Conservation (phyloP, 1,284 basidiomycete genomes). For the Ganoderma lucidum region DNA sequence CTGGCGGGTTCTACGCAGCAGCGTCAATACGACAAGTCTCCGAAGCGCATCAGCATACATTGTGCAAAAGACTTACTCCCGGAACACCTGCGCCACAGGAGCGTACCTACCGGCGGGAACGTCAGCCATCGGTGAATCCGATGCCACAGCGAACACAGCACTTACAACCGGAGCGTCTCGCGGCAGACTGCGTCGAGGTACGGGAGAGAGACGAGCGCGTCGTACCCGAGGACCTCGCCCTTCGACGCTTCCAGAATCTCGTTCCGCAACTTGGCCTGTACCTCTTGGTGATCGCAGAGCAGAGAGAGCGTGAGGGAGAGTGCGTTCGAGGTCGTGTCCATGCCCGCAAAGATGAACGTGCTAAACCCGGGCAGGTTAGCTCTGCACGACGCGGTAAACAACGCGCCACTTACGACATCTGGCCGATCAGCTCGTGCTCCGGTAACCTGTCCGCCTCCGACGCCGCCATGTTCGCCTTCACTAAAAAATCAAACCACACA, state of each 20-base stretch:
- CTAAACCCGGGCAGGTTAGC: not conserved
- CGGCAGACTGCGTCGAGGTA: conserved; percentile 58
- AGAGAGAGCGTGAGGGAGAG: conserved; percentile 73
- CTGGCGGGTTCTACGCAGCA: conserved; percentile 31
- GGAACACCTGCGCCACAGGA: conserved; percentile 24
- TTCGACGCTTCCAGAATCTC: conserved; percentile 47
- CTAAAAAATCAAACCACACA: conserved; percentile 16
- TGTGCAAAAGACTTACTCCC: not conserved
- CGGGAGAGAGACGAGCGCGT: conserved; percentile 39
- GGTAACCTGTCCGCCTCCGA: conserved; percentile 34
- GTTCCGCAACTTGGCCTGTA: conserved; percentile 62
- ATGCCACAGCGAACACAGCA: conserved; percentile 12
- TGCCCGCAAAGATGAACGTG: conserved; percentile 58
- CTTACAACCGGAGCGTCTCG: conserved; percentile 54
- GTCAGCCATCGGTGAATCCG: not conserved
- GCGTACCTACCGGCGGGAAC: conserved; percentile 21
- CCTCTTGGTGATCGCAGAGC: conserved; percentile 56
- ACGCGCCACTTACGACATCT: conserved; percentile 34
- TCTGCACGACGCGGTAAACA: not conserved
- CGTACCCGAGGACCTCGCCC: conserved; percentile 27
- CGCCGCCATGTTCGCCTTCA: conserved; percentile 33
- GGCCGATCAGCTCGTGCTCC: conserved; percentile 36
- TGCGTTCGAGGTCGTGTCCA: conserved; percentile 62
- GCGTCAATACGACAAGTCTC: not conserved
- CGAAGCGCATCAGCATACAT: not conserved